A percentile compares a stretch with the other conserved stretches of the same genome.
Evolutionary conservation across 2,329 filamentous ascomycete species (phyloP).

Genomic region (Hirsutella rhossiliensis): DNA sequence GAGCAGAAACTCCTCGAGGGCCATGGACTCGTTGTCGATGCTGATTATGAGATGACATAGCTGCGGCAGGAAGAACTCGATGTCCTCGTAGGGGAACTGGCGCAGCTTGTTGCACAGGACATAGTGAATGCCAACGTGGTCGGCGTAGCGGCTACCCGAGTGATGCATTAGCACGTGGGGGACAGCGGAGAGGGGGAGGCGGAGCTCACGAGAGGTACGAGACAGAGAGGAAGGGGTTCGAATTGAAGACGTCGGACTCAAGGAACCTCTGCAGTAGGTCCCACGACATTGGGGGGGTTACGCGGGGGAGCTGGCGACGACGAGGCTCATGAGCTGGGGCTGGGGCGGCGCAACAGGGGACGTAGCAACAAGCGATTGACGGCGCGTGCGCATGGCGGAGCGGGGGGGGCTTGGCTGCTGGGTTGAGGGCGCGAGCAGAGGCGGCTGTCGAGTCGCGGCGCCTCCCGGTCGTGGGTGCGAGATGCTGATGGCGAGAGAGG

Average conservation of each 20-base stretch:
- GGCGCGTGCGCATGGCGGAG: slow-evolving; percentile 11
- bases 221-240: slow-evolving; percentile 78
- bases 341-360: slow-evolving; percentile 3
- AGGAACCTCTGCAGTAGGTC: slow-evolving; percentile 83
- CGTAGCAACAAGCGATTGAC: slow-evolving; percentile 3
- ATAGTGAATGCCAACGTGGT: slow-evolving; percentile 84
- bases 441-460: neutral
- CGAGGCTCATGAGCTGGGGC: slow-evolving; percentile 10
- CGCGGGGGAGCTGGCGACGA: slow-evolving; percentile 3
- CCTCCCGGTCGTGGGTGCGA: too few species aligned
- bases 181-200: neutral
- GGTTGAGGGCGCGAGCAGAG: neutral
- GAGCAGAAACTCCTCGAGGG: slow-evolving; percentile 75
- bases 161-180: neutral
- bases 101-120: slow-evolving; percentile 80
- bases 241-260: slow-evolving; percentile 89
- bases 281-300: slow-evolving; percentile 52
- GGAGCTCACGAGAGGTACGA: slow-evolving; percentile 72
- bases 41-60: slow-evolving; percentile 81
- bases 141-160: slow-evolving; percentile 62
- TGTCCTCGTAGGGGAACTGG: slow-evolving; percentile 81
- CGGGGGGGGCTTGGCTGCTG: neutral
- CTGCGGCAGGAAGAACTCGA: slow-evolving; percentile 84
- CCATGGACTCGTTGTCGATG: slow-evolving; percentile 85
- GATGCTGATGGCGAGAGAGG: too few species aligned